These are phyloP conservation scores for Trichaptum fuscoviolaceum DNA, from an alignment of 768 basidiomycete species.

Conservation along the genomic window DNA sequence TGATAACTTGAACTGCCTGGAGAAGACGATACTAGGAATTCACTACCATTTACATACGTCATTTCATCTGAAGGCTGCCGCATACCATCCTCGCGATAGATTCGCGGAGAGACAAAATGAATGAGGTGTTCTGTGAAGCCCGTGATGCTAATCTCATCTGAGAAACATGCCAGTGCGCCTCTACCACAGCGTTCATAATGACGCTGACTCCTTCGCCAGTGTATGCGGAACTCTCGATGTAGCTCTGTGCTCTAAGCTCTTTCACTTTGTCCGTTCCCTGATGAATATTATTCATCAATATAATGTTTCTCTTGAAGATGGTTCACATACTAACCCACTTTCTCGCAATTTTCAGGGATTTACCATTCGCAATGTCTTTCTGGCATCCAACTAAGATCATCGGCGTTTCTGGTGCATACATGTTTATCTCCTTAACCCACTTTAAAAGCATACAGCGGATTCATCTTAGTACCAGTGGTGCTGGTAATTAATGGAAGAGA, in stretches of 20 bases:
- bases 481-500: neutral
- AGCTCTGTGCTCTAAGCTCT: neutral
- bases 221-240: neutral
- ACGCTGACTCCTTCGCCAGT: neutral
- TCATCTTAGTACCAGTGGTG: too few species aligned
- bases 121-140: too few species aligned
- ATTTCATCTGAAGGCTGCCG: too few species aligned
- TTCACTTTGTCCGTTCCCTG: neutral
- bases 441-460: too few species aligned
- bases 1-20: too few species aligned
- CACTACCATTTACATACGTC: too few species aligned
- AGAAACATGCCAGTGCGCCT: neutral
- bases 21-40: too few species aligned
- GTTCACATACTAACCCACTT: neutral
- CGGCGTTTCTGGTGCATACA: neutral
- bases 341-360: neutral
- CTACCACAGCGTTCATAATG: neutral
- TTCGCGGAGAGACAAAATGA: too few species aligned
- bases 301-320: neutral
- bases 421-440: neutral
- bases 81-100: too few species aligned
- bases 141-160: too few species aligned
- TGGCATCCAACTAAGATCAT: neutral
- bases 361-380: neutral
- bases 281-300: neutral